Conservation (phyloP, 2,329 filamentous ascomycete species). For the Ascochyta clinopodiicola region DNA sequence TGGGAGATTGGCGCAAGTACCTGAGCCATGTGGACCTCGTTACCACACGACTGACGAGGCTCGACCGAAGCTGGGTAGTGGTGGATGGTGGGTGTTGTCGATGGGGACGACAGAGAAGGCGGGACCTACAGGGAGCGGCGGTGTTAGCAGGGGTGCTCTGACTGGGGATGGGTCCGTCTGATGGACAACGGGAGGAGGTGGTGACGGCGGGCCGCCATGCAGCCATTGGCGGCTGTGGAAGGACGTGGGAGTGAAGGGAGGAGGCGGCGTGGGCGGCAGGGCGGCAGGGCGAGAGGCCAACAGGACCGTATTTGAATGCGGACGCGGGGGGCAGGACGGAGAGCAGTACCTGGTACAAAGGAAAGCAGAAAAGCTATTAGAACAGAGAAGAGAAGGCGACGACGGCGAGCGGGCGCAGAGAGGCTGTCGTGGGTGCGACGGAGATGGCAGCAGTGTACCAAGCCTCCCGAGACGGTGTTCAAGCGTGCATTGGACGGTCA, state of each 20-base stretch:
- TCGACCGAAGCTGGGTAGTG: slow-evolving; percentile 27
- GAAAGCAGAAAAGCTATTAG: slow-evolving; percentile 45
- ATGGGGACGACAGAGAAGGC: slow-evolving; percentile 21
- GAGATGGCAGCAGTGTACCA: slow-evolving; percentile 51
- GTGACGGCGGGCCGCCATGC: slow-evolving; percentile 13
- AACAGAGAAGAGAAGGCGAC: slow-evolving; percentile 46
- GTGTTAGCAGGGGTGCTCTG: slow-evolving; percentile 26
- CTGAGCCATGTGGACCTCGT: slow-evolving; percentile 49
- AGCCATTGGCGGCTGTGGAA: slow-evolving; percentile 3
- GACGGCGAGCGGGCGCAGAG: slow-evolving; percentile 39
- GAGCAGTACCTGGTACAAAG: slow-evolving; percentile 37
- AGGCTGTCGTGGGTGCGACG: slow-evolving; percentile 48
- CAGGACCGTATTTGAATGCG: background rate
- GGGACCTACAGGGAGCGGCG: slow-evolving; percentile 22
- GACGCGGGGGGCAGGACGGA: slow-evolving; percentile 11
- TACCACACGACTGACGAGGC: slow-evolving; percentile 25
- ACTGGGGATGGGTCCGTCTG: background rate
- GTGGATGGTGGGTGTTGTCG: slow-evolving; percentile 14
- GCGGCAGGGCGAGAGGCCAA: slow-evolving; percentile 22
- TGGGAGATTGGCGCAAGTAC: slow-evolving; percentile 57
- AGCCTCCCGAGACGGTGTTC: slow-evolving; percentile 47
- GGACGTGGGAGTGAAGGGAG: slow-evolving; percentile 10
- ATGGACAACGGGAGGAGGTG: slow-evolving; percentile 14
- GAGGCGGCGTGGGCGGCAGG: slow-evolving; percentile 10
- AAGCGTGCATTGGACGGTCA: slow-evolving; percentile 48